These are phyloP conservation scores for Fusarium fracticaudum DNA, from an alignment of 2,329 filamentous ascomycete genomes.

Conservation along the genomic window DNA sequence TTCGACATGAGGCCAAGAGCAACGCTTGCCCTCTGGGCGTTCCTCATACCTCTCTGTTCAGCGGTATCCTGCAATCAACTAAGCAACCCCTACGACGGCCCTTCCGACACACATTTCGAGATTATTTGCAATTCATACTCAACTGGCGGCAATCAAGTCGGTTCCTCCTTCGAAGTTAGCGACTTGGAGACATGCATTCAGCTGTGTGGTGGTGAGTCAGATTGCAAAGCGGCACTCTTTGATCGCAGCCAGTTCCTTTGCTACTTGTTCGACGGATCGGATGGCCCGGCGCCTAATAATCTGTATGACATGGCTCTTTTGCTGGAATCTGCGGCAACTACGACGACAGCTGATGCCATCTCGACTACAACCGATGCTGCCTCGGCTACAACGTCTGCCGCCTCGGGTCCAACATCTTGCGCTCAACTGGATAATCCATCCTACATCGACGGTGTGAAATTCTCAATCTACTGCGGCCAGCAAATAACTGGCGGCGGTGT, in stretches of 20 bases:
- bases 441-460: background rate
- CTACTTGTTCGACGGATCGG: background rate
- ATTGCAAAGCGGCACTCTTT: background rate
- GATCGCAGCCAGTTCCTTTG: background rate
- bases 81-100: background rate
- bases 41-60: background rate
- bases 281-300: background rate
- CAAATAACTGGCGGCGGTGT: background rate
- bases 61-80: background rate
- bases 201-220: fast-evolving
- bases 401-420: background rate
- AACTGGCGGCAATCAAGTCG: background rate
- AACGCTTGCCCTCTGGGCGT: background rate
- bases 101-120: background rate
- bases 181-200: background rate
- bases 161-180: fast-evolving
- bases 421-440: fast-evolving
- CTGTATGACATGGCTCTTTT: background rate
- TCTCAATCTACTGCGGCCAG: background rate
- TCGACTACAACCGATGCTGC: too few relatives aligned
- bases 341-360: too few relatives aligned
- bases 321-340: fast-evolving
- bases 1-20: background rate
- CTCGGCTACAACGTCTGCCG: background rate
- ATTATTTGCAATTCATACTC: background rate